These are phyloP conservation scores for Salisapilia sapeloensis DNA, from an alignment of 352 stramenopile genomes.

Conservation along the genomic window DNA sequence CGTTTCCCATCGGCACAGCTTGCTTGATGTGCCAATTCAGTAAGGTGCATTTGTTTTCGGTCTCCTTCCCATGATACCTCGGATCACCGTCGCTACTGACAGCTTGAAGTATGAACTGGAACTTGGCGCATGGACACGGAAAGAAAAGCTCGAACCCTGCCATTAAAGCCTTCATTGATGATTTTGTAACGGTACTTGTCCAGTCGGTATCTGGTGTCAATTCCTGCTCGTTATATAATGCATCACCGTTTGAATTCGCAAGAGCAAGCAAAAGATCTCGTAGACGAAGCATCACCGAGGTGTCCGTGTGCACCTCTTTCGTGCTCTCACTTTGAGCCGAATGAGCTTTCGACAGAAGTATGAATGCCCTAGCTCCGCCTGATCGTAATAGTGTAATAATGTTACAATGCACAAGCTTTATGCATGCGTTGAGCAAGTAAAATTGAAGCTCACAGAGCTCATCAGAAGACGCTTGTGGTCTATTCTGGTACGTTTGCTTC, in stretches of 20 bases:
- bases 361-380: conserved; percentile 19
- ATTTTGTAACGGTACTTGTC: too few species aligned
- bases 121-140: conserved; percentile 46
- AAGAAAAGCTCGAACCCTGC: conserved; percentile 81
- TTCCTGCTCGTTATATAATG: too few species aligned
- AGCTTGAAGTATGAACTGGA: conserved; percentile 30
- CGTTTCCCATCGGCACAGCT: conserved; percentile 1
- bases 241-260: too few species aligned
- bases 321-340: too few species aligned
- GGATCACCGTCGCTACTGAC: conserved; percentile 4
- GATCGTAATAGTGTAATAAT: conserved; percentile 46
- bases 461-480: too few species aligned
- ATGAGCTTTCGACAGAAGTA: too few species aligned
- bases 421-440: conserved; percentile 45
- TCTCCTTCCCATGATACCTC: too few species aligned
- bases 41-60: neutral
- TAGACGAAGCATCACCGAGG: too few species aligned
- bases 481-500: neutral
- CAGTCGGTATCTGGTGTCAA: too few species aligned
- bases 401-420: conserved; percentile 68
- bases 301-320: too few species aligned
- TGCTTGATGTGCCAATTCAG: neutral
- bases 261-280: too few species aligned
- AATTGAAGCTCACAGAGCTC: conserved; percentile 16
- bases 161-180: conserved; percentile 44